Conservation (phyloP, 1,284 basidiomycete species). For the Phellopilus nigrolimitatus region DNA sequence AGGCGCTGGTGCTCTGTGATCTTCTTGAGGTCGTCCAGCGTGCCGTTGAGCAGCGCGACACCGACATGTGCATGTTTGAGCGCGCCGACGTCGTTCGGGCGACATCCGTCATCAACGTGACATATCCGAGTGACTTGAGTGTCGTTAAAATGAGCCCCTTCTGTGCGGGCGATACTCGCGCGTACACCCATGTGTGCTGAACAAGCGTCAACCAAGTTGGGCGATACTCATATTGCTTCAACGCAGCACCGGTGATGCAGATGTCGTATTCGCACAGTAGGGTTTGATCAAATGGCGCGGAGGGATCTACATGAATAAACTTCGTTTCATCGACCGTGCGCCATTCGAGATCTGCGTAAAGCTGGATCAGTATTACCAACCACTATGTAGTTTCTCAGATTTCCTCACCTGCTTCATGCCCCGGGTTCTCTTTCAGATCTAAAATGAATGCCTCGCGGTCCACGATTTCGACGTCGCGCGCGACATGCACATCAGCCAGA, state of each 20-base stretch:
- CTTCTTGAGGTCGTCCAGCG: slow-evolving; percentile 84
- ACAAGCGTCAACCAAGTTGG: slow-evolving; percentile 75
- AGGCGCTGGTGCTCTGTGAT: slow-evolving; percentile 88
- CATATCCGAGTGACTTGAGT: slow-evolving; percentile 82
- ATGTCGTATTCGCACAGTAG: slow-evolving; percentile 88
- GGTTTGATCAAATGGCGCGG: slow-evolving; percentile 67
- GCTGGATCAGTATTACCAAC: slow-evolving; percentile 1
- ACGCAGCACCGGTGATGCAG: slow-evolving; percentile 88
- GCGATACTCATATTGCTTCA: slow-evolving; percentile 73
- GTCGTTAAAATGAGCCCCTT: slow-evolving; percentile 92
- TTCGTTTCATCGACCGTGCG: slow-evolving; percentile 87
- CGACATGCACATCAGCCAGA: slow-evolving; percentile 90
- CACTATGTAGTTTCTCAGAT: not conserved
- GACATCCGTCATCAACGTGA: slow-evolving; percentile 94
- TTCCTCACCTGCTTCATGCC: slow-evolving; percentile 55
- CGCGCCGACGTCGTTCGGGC: slow-evolving; percentile 95
- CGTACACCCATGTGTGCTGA: slow-evolving; percentile 94
- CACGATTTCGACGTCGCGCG: slow-evolving; percentile 91
- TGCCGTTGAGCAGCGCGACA: slow-evolving; percentile 88
- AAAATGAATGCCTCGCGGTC: slow-evolving; percentile 90
- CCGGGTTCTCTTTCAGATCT: slow-evolving; percentile 80
- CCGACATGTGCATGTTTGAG: slow-evolving; percentile 95
- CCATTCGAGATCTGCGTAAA: slow-evolving; percentile 73
- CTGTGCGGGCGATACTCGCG: slow-evolving; percentile 91
- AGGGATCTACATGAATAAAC: slow-evolving; percentile 77